Percentiles rank a stretch among this genome's conserved stretches.
These are phyloP conservation scores for Galerina sulciceps DNA, from an alignment of 768 basidiomycete species.

Conservation along the genomic window DNA sequence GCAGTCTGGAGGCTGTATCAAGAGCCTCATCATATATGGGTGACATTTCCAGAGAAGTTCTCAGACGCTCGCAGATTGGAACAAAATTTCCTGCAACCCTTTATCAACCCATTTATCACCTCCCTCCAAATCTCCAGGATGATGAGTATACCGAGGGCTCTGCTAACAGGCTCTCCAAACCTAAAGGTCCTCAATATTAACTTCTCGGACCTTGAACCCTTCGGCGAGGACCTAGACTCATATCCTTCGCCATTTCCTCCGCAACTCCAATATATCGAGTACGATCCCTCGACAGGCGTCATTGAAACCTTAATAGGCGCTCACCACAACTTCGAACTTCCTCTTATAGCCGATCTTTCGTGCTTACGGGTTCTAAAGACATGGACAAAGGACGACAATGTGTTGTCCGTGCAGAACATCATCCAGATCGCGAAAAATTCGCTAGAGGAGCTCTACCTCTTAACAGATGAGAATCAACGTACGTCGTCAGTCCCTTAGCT, in stretches of 20 bases:
- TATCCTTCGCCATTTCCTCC: background rate
- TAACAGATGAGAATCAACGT: background rate
- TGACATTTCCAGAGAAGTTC: conserved; percentile 7
- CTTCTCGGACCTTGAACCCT: background rate
- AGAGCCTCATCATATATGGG: conserved; percentile 2
- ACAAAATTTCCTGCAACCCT: conserved; percentile 6
- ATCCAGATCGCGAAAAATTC: background rate
- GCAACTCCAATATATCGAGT: background rate
- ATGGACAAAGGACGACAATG: background rate
- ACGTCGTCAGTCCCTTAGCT: background rate
- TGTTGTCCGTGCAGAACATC: background rate
- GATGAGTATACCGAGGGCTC: conserved; percentile 4
- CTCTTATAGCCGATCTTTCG: conserved; percentile 5
- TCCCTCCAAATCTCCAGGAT: background rate
- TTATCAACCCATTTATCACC: conserved; percentile 1
- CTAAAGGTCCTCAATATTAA: conserved; percentile 1
- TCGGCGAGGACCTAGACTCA: background rate
- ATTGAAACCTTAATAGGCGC: background rate
- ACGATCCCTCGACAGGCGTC: background rate
- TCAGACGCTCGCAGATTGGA: conserved; percentile 3
- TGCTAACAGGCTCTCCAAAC: conserved; percentile 2
- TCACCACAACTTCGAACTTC: background rate
- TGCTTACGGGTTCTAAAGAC: background rate
- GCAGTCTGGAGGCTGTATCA: background rate
- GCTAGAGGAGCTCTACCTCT: conserved; percentile 6